phyloP scores from a whole-genome alignment of 139 green algal species.

The Coelastrella sp. region DNA sequence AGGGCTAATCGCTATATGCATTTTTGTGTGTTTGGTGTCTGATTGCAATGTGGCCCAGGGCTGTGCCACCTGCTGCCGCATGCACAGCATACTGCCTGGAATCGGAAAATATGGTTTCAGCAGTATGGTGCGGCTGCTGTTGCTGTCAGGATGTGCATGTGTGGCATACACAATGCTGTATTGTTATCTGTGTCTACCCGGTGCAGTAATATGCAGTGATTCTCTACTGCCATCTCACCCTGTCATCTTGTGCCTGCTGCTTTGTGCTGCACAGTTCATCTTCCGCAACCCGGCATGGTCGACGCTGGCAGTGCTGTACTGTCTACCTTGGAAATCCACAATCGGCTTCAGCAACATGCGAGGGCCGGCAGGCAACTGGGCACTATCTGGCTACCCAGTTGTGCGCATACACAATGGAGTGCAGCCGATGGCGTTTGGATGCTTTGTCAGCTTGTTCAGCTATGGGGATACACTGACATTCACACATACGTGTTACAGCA shows the following conservation, averaged over 20 bases:
- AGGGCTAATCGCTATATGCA: too few relatives aligned
- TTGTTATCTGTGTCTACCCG: too few relatives aligned
- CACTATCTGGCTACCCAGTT: constrained; percentile 23
- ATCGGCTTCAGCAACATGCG: constrained; percentile 50
- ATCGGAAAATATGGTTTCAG: too few relatives aligned
- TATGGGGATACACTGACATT: constrained; percentile 35
- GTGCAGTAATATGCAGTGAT: too few relatives aligned
- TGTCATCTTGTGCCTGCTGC: not conserved
- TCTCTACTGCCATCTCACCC: too few relatives aligned
- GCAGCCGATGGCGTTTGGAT: constrained; percentile 46
- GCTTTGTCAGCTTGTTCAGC: constrained; percentile 45
- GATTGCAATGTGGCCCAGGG: too few relatives aligned
- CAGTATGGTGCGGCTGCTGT: too few relatives aligned
- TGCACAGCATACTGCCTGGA: too few relatives aligned
- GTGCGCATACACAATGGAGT: constrained; percentile 47
- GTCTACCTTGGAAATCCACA: constrained; percentile 39
- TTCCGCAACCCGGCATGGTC: constrained; percentile 13
- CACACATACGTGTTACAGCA: constrained; percentile 37
- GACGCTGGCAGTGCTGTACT: not conserved
- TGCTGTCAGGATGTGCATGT: too few relatives aligned
- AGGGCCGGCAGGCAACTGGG: not conserved
- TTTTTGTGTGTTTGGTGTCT: too few relatives aligned
- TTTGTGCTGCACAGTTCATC: constrained; percentile 31
- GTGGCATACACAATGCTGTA: too few relatives aligned
- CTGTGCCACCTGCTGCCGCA: too few relatives aligned